A percentile compares a stretch with the other conserved stretches of the same genome.
Evolutionary conservation across 345 rosid genomes (phyloP).

Genomic region (Lenwebbia sp.): DNA sequence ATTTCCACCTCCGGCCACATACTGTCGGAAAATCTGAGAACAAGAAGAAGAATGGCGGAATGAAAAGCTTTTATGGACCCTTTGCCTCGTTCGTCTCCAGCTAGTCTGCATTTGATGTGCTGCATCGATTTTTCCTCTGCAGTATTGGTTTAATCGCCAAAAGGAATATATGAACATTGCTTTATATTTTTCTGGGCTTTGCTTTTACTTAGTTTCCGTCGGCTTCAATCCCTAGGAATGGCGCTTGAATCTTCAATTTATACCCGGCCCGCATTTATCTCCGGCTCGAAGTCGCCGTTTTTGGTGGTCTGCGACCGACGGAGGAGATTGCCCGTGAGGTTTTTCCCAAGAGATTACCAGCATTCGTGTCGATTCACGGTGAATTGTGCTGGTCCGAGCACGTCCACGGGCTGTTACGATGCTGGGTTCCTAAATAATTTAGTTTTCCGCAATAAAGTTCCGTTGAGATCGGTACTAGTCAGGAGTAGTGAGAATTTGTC

Average conservation of each 20-base stretch:
- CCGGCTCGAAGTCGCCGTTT: slow-evolving; percentile 12
- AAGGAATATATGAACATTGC: neutral
- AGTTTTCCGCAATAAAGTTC: neutral
- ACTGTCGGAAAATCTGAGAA: neutral
- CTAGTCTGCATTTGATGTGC: neutral
- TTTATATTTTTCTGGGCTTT: neutral
- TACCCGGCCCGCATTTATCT: slow-evolving; percentile 24
- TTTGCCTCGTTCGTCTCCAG: neutral
- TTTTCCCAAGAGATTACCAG: neutral
- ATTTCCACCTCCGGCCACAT: neutral
- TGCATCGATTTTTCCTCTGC: neutral
- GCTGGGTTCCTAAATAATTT: neutral
- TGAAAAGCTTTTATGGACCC: neutral
- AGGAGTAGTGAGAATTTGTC: neutral
- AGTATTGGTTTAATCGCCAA: neutral
- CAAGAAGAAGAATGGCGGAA: neutral
- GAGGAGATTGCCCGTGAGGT: neutral
- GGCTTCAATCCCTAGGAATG: slow-evolving; percentile 1
- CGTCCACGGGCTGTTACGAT: neutral
- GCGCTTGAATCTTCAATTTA: slow-evolving; percentile 36
- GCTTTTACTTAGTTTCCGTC: neutral
- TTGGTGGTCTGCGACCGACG: slow-evolving; percentile 14
- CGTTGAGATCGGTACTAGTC: neutral
- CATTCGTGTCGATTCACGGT: neutral
- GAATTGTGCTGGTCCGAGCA: neutral